Conservation (phyloP, 371 early-diverging fungal species). For the Parasitella parasitica region DNA sequence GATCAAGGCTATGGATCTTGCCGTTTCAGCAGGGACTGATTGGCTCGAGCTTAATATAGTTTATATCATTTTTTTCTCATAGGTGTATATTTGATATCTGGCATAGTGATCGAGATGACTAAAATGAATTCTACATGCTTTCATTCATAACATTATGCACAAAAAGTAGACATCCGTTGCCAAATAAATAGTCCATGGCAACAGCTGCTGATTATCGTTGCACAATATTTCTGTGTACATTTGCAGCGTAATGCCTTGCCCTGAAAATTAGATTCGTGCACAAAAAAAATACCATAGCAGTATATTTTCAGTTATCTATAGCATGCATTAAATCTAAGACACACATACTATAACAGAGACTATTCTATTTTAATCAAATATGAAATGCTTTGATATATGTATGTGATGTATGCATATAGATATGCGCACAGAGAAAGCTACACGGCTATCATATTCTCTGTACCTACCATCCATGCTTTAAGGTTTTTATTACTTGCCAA, state of each 20-base stretch:
- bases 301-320: neutral
- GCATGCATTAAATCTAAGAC: no score
- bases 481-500: no score
- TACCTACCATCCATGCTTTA: neutral
- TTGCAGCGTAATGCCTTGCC: neutral
- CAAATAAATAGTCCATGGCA: no score
- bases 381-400: no score
- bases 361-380: no score
- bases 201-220: neutral
- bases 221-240: neutral
- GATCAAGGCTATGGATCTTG: neutral
- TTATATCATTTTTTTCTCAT: neutral
- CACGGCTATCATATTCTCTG: no score
- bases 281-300: neutral
- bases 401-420: no score
- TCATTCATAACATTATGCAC: no score
- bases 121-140: neutral
- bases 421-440: no score
- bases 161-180: neutral
- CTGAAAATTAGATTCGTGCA: neutral
- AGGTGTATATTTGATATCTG: neutral
- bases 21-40: neutral
- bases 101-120: neutral
- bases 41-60: neutral
- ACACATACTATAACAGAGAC: no score